phyloP scores from a whole-genome alignment of 371 early-diverging fungal genomes.

The Cokeromyces recurvatus region DNA sequence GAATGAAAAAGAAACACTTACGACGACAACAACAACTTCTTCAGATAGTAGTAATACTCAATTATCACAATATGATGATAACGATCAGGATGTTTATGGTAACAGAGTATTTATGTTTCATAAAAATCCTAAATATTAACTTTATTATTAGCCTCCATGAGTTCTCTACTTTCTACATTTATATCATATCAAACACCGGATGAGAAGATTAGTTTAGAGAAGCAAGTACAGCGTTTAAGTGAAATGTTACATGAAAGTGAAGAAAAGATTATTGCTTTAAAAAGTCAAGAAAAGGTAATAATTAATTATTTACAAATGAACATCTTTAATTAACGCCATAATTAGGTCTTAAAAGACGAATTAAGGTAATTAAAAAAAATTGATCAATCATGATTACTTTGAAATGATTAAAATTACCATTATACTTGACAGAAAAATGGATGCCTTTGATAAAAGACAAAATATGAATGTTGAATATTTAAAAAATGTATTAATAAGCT shows the following conservation, averaged over 20 bases:
- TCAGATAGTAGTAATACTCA: too few species aligned
- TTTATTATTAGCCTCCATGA: slow-evolving; percentile 34
- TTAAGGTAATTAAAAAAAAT: too few species aligned
- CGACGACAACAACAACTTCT: slow-evolving; percentile 9
- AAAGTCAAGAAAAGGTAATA: slow-evolving; percentile 55
- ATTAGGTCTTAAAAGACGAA: slow-evolving; percentile 39
- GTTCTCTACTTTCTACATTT: slow-evolving; percentile 29
- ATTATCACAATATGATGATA: too few species aligned
- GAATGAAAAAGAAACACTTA: slow-evolving; percentile 13
- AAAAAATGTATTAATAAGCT: slow-evolving; percentile 62
- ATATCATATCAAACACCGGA: slow-evolving; percentile 17
- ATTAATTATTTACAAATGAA: too few species aligned
- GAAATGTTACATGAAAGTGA: slow-evolving; percentile 60
- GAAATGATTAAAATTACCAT: too few species aligned
- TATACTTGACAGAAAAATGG: slow-evolving; percentile 58
- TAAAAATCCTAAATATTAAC: background rate
- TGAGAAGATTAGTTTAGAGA: slow-evolving; percentile 20
- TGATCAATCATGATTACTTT: too few species aligned
- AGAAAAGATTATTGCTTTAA: slow-evolving; percentile 42
- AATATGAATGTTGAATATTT: slow-evolving; percentile 60
- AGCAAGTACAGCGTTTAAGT: slow-evolving; percentile 48
- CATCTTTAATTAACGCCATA: too few species aligned
- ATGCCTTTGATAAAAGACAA: slow-evolving; percentile 57
- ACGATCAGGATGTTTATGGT: slow-evolving; percentile 24
- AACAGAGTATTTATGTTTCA: too few species aligned